Evolutionary conservation across 2,329 filamentous ascomycete species (phyloP), one percentile per base, ranked within the genome.

Genomic region (Plectosphaerella plurivora): DNA sequence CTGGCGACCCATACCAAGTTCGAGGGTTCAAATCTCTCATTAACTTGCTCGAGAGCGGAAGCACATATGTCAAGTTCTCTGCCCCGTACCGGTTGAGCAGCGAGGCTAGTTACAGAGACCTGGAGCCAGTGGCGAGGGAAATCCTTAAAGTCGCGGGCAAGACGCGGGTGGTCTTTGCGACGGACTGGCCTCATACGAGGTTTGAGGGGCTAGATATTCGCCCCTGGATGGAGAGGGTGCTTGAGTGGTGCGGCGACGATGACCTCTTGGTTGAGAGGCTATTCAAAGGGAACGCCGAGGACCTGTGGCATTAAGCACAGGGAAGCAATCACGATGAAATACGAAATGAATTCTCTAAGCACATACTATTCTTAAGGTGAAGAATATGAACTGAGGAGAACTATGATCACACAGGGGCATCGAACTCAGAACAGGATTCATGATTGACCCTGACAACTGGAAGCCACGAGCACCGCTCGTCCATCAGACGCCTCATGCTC

Each of bases 111-210:
- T 69, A 76, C 53, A 66, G 65, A 25, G 71, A 78, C 45, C 57
- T 82, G 4, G 72, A 78, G 50, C 70, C 71, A 2, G 64, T 85
- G 39, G 74, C 73, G 9, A 66, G 63, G 14, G 76, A 83, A 57
- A 64, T 84, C 8, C 58, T 84, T 35, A 62, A 63, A 4, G 63
- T 72, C 5, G 75, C 71, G 11, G 70, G 69, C 3, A 64, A 72
- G 16, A 61, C 53, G 20, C 68, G 73, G 15, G 68, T 82, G 10
- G 73, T 85, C 0, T 86, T 82, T 63, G 81, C 80, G 1, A 82
- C 79, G 0, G 82, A 86, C 59, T 86, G 82, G 83, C 83, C 83
- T 18, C 82, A 86, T 63, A 86, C 83, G 3, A 70, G 82, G 12
- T 85, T 79, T 54, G 77, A 83, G 20, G 76, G 75, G 2, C 57